Evolutionary conservation across 345 rosid genomes (phyloP).

Genomic region (Passiflora organensis): DNA sequence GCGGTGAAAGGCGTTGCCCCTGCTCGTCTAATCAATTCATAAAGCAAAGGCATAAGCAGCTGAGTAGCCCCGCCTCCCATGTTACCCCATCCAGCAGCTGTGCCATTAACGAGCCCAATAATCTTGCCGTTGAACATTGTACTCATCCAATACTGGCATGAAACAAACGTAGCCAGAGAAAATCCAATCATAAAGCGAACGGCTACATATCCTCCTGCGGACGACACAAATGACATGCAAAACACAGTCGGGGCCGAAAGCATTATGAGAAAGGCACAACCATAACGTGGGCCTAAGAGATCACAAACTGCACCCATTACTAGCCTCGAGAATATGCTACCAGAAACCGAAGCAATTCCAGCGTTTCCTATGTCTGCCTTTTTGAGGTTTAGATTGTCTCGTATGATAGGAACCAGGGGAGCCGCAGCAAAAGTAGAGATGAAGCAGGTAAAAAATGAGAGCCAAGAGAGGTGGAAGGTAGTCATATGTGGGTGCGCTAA

Average conservation of each 20-base stretch:
- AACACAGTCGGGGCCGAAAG: conserved; percentile 34
- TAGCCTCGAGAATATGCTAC: conserved; percentile 36
- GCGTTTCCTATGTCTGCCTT: conserved; percentile 30
- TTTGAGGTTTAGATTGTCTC: conserved; percentile 35
- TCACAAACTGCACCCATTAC: conserved; percentile 40
- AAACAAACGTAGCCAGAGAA: conserved; percentile 32
- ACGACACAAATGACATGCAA: conserved; percentile 32
- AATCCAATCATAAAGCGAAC: conserved; percentile 28
- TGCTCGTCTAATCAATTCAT: conserved; percentile 15
- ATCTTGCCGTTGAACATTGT: conserved; percentile 31
- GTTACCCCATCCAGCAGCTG: conserved; percentile 35
- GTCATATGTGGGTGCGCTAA: conserved; percentile 28
- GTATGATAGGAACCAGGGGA: conserved; percentile 33
- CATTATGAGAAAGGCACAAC: conserved; percentile 30
- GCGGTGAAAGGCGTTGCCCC: conserved; percentile 31
- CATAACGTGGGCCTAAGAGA: conserved; percentile 34
- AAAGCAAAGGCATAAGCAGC: conserved; percentile 28
- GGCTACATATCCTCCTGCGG: conserved; percentile 29
- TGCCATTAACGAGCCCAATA: conserved; percentile 33
- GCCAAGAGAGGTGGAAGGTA: conserved; percentile 34
- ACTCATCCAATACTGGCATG: conserved; percentile 38
- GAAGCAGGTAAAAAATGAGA: conserved; percentile 40
- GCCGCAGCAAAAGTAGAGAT: conserved; percentile 40
- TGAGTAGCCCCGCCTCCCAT: conserved; percentile 35
- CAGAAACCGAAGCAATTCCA: conserved; percentile 35